Evolutionary conservation across 129 eudicot species (phyloP), one percentile per base, ranked within the genome.

Genomic region (Artemisia tridentata): DNA sequence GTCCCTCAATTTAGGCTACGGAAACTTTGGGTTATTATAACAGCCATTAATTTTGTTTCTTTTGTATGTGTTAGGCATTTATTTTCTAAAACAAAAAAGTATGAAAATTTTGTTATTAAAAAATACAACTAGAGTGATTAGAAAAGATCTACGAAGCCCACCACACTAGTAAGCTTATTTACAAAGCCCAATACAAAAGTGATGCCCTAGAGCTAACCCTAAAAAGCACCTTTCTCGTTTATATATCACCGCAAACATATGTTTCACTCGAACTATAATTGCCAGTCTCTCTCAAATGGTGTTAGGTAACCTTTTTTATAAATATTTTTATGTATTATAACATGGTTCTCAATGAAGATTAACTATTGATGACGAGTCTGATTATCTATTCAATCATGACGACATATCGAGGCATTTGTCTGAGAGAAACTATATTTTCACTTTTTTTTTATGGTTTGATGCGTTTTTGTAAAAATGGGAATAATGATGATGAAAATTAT

Each of bases 371-470:
- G 87, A 83, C 83, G 87, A 83, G 87, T 83, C 87, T 75, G 87
- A 83, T 82, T 67, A 63, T 78, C 86, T 83, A 82, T 82, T 82
- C 83, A 68, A 79, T 83, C 84, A 64, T 79, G 87, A 83, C 57
- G 87, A 79, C 81, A 75, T 50, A 64, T 79, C 81, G 87, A 83
- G 87, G 87, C 87, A 83, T 83, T 83, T 83, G 87, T 83, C 87
- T 8, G 87, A 79, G 86, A 83, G 84, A 72, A 83, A 31, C 79
- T 15, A 51, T 21, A 70, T 63, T 25, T 63, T 38, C n/a, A n/a
- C n/a, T n/a, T 1, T 17, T 45, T 29, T 14, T 56, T 41, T 14
- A 56, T 25, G 23, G 4, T 11, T 47, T 11, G 10, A 23, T 63
- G 0, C 3, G 18, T 69, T 56, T 63, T 20, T 65, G 65, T 45